Evolutionary conservation across 1,139 yeast species (phyloP).

Genomic region (Saccharomycopsis hybrid): DNA sequence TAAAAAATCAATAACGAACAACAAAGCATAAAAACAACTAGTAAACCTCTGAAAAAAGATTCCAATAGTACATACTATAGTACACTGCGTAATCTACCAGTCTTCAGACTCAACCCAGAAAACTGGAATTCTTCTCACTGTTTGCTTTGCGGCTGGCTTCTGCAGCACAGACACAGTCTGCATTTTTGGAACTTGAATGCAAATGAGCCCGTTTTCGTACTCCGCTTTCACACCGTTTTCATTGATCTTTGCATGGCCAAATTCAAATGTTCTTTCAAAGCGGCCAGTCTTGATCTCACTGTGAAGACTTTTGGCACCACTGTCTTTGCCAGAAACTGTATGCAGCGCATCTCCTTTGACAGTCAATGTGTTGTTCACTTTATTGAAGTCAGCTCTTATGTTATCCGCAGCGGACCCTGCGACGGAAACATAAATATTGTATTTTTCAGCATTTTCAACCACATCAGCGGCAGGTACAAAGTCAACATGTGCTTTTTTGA

Average conservation of each 20-base stretch:
- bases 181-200: slow-evolving; percentile 3
- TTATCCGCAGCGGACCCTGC: slow-evolving; percentile 36
- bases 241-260: slow-evolving; percentile 22
- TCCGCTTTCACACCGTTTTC: slow-evolving; percentile 33
- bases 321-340: no score
- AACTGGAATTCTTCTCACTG: slow-evolving; percentile 11
- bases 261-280: slow-evolving; percentile 33
- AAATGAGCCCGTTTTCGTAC: slow-evolving; percentile 35
- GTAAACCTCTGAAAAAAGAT: no score
- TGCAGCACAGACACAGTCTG: not conserved
- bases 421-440: slow-evolving; percentile 27
- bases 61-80: no score
- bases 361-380: slow-evolving; percentile 33
- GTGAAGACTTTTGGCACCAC: slow-evolving; percentile 22
- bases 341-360: slow-evolving; percentile 34
- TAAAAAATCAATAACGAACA: no score
- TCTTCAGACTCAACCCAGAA: slow-evolving; percentile 2
- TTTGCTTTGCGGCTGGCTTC: not conserved
- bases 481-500: no score
- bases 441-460: not conserved
- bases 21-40: no score
- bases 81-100: no score
- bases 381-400: slow-evolving; percentile 35
- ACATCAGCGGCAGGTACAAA: slow-evolving; percentile 5
- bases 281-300: slow-evolving; percentile 34